These are phyloP conservation scores for Penicillium diatomitis DNA, from an alignment of 495 filamentous ascomycete species.

Conservation along the genomic window DNA sequence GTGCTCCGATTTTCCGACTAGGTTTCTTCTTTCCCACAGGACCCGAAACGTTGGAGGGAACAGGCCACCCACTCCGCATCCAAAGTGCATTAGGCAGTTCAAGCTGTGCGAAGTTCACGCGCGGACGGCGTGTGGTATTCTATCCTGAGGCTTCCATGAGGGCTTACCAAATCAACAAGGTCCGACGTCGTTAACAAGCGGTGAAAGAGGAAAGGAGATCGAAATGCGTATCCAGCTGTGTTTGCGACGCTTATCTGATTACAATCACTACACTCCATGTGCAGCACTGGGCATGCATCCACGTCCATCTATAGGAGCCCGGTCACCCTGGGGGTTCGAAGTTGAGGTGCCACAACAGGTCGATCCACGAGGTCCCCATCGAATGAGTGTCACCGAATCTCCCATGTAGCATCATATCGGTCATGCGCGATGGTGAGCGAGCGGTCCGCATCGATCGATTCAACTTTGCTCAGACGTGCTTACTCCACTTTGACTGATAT, in stretches of 20 bases:
- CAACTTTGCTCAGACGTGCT: no score
- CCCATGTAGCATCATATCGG: no score
- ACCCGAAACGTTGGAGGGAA: not conserved
- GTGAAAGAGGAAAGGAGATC: conserved; percentile 9
- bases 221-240: not conserved
- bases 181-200: conserved; percentile 9
- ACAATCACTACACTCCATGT: not conserved
- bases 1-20: no score
- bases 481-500: no score
- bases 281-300: no score
- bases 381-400: not conserved
- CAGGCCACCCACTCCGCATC: not conserved
- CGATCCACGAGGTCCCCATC: not conserved
- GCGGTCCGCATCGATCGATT: no score
- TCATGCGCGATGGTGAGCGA: no score
- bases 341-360: conserved; percentile 9
- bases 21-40: not conserved
- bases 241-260: conserved; percentile 19
- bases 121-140: no score
- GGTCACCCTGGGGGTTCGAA: conserved; percentile 4
- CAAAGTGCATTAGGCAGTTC: not conserved
- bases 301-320: not conserved
- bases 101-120: no score
- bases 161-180: no score
- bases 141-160: no score